Conservation (phyloP, 1,284 basidiomycete species). For the Entoloma clypeatum region DNA sequence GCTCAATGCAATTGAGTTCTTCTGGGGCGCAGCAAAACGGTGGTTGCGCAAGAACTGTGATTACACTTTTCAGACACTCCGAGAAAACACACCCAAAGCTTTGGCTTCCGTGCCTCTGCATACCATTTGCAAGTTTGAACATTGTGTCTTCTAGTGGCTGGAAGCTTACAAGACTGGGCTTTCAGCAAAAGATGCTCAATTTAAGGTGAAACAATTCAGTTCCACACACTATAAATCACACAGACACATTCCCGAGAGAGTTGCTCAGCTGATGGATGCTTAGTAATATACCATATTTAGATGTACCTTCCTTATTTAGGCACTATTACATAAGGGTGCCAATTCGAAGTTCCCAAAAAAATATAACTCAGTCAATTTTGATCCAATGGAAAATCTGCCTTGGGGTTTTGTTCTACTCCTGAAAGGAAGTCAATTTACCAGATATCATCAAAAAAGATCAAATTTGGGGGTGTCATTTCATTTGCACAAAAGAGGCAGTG, state of each 20-base stretch:
- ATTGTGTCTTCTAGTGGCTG: conserved; percentile 27
- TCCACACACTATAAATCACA: conserved; percentile 27
- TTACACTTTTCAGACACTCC: conserved; percentile 24
- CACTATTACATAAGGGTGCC: too few relatives aligned
- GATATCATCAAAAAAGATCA: conserved; percentile 7
- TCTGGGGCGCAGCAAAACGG: conserved; percentile 24
- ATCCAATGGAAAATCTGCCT: conserved; percentile 5
- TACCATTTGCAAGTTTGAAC: conserved; percentile 27
- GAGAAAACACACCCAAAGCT: conserved; percentile 21
- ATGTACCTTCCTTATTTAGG: neutral
- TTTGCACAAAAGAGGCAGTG: conserved; percentile 9
- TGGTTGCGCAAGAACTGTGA: conserved; percentile 26
- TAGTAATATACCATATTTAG: conserved; percentile 5
- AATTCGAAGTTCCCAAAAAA: too few relatives aligned
- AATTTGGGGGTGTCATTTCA: neutral
- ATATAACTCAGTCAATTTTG: conserved; percentile 10
- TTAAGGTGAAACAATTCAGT: conserved; percentile 24
- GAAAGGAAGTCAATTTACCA: conserved; percentile 5
- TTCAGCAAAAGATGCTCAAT: conserved; percentile 18
- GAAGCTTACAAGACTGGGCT: conserved; percentile 24
- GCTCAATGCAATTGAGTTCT: conserved; percentile 31
- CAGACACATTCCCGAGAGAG: conserved; percentile 22
- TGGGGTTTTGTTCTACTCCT: conserved; percentile 1
- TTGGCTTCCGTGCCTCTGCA: conserved; percentile 19
- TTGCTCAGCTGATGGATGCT: conserved; percentile 4